These are phyloP conservation scores for Oryza glaberrima DNA, from an alignment of 176 grass and related monocot species.

Conservation along the genomic window DNA sequence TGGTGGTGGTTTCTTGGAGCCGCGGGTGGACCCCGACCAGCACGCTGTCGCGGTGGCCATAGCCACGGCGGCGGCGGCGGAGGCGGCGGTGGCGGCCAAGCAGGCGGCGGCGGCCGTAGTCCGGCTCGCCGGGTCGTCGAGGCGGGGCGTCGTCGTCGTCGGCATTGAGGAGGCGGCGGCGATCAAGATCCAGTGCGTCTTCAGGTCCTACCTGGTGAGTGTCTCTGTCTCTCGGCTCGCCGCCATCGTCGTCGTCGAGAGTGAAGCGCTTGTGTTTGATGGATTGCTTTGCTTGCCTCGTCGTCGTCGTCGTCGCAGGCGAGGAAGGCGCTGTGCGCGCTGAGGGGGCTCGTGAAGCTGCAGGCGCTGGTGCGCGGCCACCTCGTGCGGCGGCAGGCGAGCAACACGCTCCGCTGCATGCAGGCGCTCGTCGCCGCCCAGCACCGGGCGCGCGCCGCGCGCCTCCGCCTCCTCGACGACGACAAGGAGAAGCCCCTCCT, in stretches of 20 bases:
- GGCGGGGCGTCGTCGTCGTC: slow-evolving; percentile 38
- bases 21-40: slow-evolving; percentile 49
- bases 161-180: slow-evolving; percentile 70
- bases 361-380: slow-evolving; percentile 84
- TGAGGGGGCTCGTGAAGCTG: slow-evolving; percentile 81
- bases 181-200: slow-evolving; percentile 81
- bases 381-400: slow-evolving; percentile 74
- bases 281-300: not conserved
- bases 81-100: slow-evolving; percentile 48
- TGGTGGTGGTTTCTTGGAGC: slow-evolving; percentile 40
- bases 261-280: not conserved
- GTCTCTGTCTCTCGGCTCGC: not conserved
- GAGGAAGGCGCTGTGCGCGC: slow-evolving; percentile 82
- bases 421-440: slow-evolving; percentile 83
- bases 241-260: not conserved
- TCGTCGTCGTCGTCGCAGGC: slow-evolving; percentile 55
- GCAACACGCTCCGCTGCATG: slow-evolving; percentile 79
- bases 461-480: slow-evolving; percentile 55
- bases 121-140: slow-evolving; percentile 53
- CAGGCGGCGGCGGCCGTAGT: slow-evolving; percentile 56
- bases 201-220: slow-evolving; percentile 78
- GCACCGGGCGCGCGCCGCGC: slow-evolving; percentile 47
- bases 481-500: slow-evolving; percentile 20
- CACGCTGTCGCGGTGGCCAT: slow-evolving; percentile 67
- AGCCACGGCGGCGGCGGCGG: slow-evolving; percentile 55